Conservation (phyloP, 495 filamentous ascomycete species). For the Penicillium tannophilum region DNA sequence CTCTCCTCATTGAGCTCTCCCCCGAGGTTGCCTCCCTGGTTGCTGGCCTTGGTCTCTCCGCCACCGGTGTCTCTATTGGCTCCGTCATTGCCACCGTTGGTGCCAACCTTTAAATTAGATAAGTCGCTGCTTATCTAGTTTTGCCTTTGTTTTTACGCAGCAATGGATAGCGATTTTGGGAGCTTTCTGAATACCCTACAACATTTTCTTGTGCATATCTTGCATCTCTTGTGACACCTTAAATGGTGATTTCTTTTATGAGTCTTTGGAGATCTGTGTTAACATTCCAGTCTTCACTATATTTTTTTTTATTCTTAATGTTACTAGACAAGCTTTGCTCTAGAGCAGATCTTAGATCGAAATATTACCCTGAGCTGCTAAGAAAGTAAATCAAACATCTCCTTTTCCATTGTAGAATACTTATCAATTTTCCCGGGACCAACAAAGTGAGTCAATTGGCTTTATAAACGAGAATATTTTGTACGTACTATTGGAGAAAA, state of each 20-base stretch:
- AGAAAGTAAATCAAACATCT: not conserved
- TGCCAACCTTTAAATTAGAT: conserved; percentile 36
- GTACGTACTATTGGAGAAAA: no score
- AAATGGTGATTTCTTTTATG: conserved; percentile 19
- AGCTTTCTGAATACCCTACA: conserved; percentile 21
- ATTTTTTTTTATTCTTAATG: conserved; percentile 3
- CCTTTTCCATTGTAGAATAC: not conserved
- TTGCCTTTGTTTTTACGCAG: conserved; percentile 21
- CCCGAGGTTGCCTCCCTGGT: conserved; percentile 36
- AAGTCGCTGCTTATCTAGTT: conserved; percentile 7
- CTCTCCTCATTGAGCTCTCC: conserved; percentile 42
- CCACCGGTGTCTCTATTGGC: conserved; percentile 35
- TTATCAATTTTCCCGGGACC: not conserved
- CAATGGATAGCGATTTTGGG: conserved; percentile 27
- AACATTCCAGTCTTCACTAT: not conserved
- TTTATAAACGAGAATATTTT: no score
- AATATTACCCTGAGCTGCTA: not conserved
- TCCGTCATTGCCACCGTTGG: conserved; percentile 37
- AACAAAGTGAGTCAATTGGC: no score
- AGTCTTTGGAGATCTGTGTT: not conserved
- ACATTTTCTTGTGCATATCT: conserved; percentile 25
- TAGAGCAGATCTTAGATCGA: not conserved
- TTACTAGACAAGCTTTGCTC: not conserved
- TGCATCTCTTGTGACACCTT: conserved; percentile 21
- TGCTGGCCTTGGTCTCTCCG: conserved; percentile 42